Evolutionary conservation across 1,284 basidiomycete genomes (phyloP).

Genomic region (Wolfiporia cocos): DNA sequence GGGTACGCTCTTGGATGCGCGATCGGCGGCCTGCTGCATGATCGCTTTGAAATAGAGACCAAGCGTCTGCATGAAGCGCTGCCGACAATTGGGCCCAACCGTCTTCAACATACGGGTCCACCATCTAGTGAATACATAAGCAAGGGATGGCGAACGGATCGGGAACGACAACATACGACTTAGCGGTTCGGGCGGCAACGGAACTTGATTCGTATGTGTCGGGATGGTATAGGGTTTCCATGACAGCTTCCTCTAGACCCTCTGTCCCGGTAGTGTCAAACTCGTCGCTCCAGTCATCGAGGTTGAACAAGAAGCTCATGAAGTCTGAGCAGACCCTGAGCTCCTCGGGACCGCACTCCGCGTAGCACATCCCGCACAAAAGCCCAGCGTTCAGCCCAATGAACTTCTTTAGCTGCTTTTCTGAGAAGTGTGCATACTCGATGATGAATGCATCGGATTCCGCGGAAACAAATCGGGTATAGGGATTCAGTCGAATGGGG

Average conservation of each 20-base stretch:
- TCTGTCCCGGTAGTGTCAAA: conserved; percentile 27
- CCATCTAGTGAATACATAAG: conserved; percentile 32
- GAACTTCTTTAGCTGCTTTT: conserved; percentile 19
- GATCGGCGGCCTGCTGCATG: conserved; percentile 35
- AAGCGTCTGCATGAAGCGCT: conserved; percentile 34
- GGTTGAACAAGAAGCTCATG: conserved; percentile 31
- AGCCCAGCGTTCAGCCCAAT: conserved; percentile 19
- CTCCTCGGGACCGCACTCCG: conserved; percentile 23
- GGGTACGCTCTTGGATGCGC: conserved; percentile 26
- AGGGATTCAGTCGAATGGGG: conserved; percentile 15
- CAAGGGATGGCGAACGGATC: too few relatives aligned
- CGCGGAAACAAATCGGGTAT: conserved; percentile 15
- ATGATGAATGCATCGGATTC: conserved; percentile 19
- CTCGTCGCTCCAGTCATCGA: conserved; percentile 27
- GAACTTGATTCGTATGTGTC: conserved; percentile 15
- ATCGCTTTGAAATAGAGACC: conserved; percentile 33
- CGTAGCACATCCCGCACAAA: conserved; percentile 23
- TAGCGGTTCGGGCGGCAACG: conserved; percentile 15
- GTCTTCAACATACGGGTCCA: conserved; percentile 30
- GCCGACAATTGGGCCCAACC: conserved; percentile 27
- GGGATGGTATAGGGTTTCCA: conserved; percentile 26
- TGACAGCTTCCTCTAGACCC: conserved; percentile 24
- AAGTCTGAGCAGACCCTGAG: conserved; percentile 27
- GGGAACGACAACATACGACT: conserved; percentile 15
- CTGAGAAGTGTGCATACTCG: conserved; percentile 18